Conservation (phyloP, 2,329 filamentous ascomycete species). For the Pseudomassariella vexata region DNA sequence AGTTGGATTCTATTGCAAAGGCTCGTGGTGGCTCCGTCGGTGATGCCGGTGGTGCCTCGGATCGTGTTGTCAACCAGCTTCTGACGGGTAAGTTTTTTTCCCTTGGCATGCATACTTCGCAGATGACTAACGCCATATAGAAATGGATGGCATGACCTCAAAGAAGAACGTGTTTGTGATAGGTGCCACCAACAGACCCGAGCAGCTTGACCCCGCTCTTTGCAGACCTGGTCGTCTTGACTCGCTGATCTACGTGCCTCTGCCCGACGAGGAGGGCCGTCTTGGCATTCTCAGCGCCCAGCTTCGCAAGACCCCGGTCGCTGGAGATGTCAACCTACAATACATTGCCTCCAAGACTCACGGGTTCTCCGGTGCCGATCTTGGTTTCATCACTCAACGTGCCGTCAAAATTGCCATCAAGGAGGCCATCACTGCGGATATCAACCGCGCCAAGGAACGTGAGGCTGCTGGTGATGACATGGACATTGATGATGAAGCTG, state of each 20-base stretch:
- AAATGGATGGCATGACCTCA: conserved; percentile 99
- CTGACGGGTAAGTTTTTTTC: conserved; percentile 67
- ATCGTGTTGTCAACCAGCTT: conserved; percentile 99
- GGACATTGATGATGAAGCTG: conserved; percentile 77
- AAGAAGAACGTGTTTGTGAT: conserved; percentile 99
- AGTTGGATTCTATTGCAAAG: conserved; percentile 98
- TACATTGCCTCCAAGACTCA: conserved; percentile 97
- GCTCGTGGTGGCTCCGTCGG: conserved; percentile 94
- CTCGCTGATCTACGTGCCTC: conserved; percentile 95
- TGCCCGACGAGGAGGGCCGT: conserved; percentile 88
- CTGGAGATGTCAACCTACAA: conserved; percentile 76
- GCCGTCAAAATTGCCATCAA: conserved; percentile 99
- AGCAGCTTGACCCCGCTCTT: conserved; percentile 95
- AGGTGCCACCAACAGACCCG: conserved; percentile 95
- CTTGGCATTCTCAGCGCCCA: conserved; percentile 88
- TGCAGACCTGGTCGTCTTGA: conserved; percentile 98
- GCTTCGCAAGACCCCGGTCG: conserved; percentile 95
- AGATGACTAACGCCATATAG: conserved; percentile 36
- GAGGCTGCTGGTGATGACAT: conserved; percentile 77
- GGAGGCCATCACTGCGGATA: conserved; percentile 83
- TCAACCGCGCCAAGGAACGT: conserved; percentile 87
- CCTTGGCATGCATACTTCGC: neutral
- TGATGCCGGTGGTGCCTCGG: conserved; percentile 95
- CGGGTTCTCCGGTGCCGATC: conserved; percentile 98
- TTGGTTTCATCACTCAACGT: conserved; percentile 97